Base-by-base conservation (phyloP, 176 grass and related monocot genomes). In the Avena atlantica region DNA sequence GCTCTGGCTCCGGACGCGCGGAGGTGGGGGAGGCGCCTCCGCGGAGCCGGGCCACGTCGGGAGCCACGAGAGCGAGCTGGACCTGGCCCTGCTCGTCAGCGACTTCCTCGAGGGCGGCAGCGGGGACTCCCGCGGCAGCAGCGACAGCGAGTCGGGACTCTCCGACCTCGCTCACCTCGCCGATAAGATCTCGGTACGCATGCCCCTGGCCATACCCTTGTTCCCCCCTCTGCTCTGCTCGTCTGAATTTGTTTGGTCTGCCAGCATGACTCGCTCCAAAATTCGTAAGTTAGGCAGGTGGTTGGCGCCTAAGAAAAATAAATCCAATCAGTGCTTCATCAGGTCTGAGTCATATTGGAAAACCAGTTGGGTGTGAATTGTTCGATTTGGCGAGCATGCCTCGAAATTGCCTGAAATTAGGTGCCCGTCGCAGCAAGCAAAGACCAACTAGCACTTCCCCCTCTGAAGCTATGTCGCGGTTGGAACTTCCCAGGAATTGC, bases 31-130 rank as follows among this genome's bases (percentile, higher is more conserved):
- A 61, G 82, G 31, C 16, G 84, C 23, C 12, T 56, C 76, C 10
- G 44, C 6, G 50, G 8, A 95, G 96, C 88, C 93, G 40, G 40
- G 40, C 5, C 40, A 42, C 40, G 40, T 42, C 40, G 13, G 50
- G 3, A 95, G 96, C 88, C 93, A 98, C 58, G 96, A 98, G 65
- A 94, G 89, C 82, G 96, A 95, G 10, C 81, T 89, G 59, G 96
- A 98, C 74, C 81, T 98, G 42, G 93, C 93, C 34, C 40, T 92
- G 80, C 91, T 98, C 90, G 96, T 98, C 25, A 91, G 59, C 65
- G 93, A 98, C 68, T 98, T 98, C 77, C 88, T 94, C 65, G 96
- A 98, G 90, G 92, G 88, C 85, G 96, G 84, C 5, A 69, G 77
- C 23, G 90, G 86, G 2, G 96, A 98, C 19, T 98, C 96, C 17